Base-by-base conservation (phyloP, 2,329 filamentous ascomycete genomes). In the Diaporthe velutina region DNA sequence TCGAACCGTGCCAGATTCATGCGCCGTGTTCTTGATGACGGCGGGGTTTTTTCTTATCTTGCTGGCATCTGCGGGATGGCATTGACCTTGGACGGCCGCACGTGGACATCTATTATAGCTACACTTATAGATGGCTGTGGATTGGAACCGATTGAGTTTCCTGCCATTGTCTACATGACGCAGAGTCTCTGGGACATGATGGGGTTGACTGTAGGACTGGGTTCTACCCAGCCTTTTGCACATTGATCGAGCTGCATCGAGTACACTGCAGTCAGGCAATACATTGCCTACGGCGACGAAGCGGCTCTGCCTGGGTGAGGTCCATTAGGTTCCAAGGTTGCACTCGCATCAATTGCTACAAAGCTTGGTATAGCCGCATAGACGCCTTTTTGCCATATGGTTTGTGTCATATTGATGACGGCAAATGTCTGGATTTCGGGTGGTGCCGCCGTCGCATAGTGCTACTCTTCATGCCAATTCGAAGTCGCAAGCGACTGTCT, bases 1-100 rank as follows among this genome's bases (percentile, higher is more conserved):
- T 67, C 45, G 45, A 67, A 52, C 64, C 45, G 45, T 67, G 61
- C 22, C 33, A 68, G 45, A 50, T 54, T 68, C 33, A 68, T 40
- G 64, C 48, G 64, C 30, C 9, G 4, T 54, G 2, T 30, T 54
- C 22, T 15, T 38, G 33, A 68, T 52, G 33, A 54, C 28, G 60
- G 28, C 9, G 22, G 15, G 25, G 48, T 2, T 4, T 2, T 4
- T 19, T 22, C 12, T 54, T 22, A 50, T 54, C 45, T 30, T 28
- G 8, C 12, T 54, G 9, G 45, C 45, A 28, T 54, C 40, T 22
- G 2, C 4, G 4, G 45, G 17, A 38, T 9, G 4, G 48, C 48
- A 68, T 68, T 68, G 15, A 40, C 22, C n/a, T 25, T 40, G 30
- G 30, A 2, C 7, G 15, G 4, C 7, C 22, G 33, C 64, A 54